Percentiles rank a stretch among this genome's conserved stretches.
Conservation (phyloP, 345 rosid genomes). For the Hibiscus syriacus region DNA sequence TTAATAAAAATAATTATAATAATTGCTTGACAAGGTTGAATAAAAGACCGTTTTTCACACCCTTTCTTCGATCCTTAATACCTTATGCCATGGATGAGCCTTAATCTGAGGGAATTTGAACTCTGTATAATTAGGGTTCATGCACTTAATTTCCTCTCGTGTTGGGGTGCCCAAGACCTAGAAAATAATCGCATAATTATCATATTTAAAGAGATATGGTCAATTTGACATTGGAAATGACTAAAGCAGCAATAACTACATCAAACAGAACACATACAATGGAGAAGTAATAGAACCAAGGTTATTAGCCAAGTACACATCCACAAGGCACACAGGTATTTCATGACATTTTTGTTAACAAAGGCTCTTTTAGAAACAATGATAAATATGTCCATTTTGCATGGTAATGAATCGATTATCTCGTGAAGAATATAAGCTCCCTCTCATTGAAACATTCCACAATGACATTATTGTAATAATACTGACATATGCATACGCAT, state of each 20-base stretch:
- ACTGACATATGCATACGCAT: not conserved
- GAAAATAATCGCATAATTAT: constrained; percentile 3
- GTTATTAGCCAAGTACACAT: no score
- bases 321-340: no score
- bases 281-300: no score
- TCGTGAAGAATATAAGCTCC: not conserved
- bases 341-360: no score
- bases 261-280: no score
- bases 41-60: not conserved
- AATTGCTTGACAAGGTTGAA: not conserved
- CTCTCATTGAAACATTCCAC: not conserved
- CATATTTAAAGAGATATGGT: not conserved
- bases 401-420: not conserved
- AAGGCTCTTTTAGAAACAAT: not conserved
- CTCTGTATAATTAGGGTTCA: constrained; percentile 96
- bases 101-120: constrained; percentile 95
- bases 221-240: not conserved
- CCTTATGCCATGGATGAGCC: constrained; percentile 99
- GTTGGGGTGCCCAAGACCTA: constrained; percentile 99
- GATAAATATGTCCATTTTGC: not conserved
- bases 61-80: constrained; percentile 16
- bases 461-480: not conserved
- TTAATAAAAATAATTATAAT: not conserved
- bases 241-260: not conserved
- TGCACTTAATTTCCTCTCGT: constrained; percentile 96